Base-by-base conservation (phyloP, 495 filamentous ascomycete species). In the Penicillium verhagenii region DNA sequence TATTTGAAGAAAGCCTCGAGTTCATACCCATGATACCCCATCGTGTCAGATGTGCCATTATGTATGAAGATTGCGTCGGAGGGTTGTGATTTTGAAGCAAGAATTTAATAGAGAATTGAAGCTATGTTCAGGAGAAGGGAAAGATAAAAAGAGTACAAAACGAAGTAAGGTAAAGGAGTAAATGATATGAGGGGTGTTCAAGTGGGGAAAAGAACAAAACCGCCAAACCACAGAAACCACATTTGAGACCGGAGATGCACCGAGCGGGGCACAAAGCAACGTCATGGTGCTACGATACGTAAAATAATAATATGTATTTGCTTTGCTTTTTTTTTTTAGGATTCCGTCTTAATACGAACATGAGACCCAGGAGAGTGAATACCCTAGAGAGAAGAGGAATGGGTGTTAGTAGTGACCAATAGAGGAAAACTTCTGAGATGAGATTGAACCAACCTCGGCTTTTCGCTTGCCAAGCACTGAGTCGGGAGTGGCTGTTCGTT, bases 11-110 rank as follows among this genome's bases (percentile, higher is more conserved):
- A n/a, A 40, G 11, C 42, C 16, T 33, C 3, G 37, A 38, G 43
- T 19, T 56, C 71, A 47, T 68, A 83, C 81, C 81, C 71, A 94
- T 75, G 65, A 94, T 92, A 66, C 90, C 90, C 89, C 89, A 92
- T 56, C 78, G 81, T 44, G 89, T 64, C 53, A 81, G 84, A 64
- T 83, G 82, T 26, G 72, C 67, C 71, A 76, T 78, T n/a, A 25
- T 45, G n/a, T n/a, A n/a, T n/a, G n/a, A 4, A 45, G n/a, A 24
- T 28, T 25, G 23, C 25, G 5, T n/a, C 42, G 13, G n/a, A n/a
- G n/a, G n/a, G n/a, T n/a, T n/a, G n/a, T 24, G 4, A 25, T 43
- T 43, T 23, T 23, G 39, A 8, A 9, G 16, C n/a, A 23, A 43
- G 3, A 14, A 24, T 23, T 23, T 7, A 40, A n/a, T n/a, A n/a